Percentiles rank a stretch among this genome's conserved stretches.
Evolutionary conservation across 164 flowering plant species (phyloP).

Genomic region (Chimonanthus salicifolius): DNA sequence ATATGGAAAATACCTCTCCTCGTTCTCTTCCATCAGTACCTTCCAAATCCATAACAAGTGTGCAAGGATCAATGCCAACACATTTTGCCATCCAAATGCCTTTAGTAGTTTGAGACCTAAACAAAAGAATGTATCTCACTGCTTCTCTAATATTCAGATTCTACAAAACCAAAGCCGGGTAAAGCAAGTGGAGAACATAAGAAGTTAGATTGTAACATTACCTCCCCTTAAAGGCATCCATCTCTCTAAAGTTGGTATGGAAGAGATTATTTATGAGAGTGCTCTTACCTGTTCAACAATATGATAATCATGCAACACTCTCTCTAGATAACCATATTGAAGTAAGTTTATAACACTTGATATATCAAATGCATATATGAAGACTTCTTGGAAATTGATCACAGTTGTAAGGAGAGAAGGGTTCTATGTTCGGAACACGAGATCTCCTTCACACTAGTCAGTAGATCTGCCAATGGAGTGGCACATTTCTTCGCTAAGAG

Average conservation of each 20-base stretch:
- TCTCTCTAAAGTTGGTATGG: constrained; percentile 82
- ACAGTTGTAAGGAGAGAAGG: no score
- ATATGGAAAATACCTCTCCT: constrained; percentile 61
- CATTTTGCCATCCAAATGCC: constrained; percentile 94
- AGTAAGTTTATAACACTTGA: no score
- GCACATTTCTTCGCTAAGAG: no score
- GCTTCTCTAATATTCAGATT: neutral
- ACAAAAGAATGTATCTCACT: neutral
- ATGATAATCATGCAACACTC: no score
- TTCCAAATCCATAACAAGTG: constrained; percentile 95
- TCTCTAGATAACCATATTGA: no score
- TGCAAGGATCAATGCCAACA: constrained; percentile 82
- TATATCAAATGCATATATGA: no score
- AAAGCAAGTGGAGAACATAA: neutral
- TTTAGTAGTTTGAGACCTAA: constrained; percentile 93
- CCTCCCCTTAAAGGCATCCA: constrained; percentile 98
- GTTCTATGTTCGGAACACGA: no score
- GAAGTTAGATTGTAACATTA: constrained; percentile 6
- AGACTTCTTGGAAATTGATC: no score
- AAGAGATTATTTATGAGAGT: constrained; percentile 83
- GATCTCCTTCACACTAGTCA: no score
- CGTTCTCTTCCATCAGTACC: constrained; percentile 99
- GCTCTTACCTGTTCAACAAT: constrained; percentile 67
- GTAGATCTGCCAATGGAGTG: no score
- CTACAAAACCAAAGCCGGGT: no score